Evolutionary conservation across 495 filamentous ascomycete genomes (phyloP), one percentile per base, ranked within the genome.

Genomic region (Chaetomium fimeti): DNA sequence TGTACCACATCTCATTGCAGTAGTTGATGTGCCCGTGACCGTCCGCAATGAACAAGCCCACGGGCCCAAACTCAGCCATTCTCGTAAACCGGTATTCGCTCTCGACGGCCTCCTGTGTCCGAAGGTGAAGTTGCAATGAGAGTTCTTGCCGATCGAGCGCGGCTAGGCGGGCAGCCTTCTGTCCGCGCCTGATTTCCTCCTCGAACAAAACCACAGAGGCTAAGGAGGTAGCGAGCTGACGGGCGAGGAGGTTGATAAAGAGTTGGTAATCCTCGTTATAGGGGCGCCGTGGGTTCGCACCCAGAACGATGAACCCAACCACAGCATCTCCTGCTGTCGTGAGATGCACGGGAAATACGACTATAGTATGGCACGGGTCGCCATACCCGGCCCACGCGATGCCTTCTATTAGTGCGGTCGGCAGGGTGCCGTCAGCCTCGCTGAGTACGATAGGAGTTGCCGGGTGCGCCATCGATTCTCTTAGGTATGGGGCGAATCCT

Each of bases 1-100:
- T 83, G 75, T 86, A 87, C 87, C 87, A 90, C 66, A 84, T 87
- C 52, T 89, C 86, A 71, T 91, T 91, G 65, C 84, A 87, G 70
- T 87, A 90, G n/a, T 79, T 86, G 61, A 90, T 85, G 36, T 79
- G 75, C 0, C 88, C 88, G 32, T 74, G 62, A 2, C 82, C 78
- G 68, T 89, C 79, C 49, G 87, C 87, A 68, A 90, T 90, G 69
- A 91, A 89, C 76, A 91, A 83, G 11, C 88, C 88, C 0, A 88
- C 87, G 9, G 87, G 88, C 5, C 86, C 84, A 64, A 89, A 88
- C 71, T 89, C 88, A 9, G 88, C 86, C 87, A 91, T 89, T 29
- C 86, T 77, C 4, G 87, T 89, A 70, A 91, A 91, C 59, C 83
- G 85, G n/a, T 85, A 84, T 71, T 91, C 88, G 8, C 82, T 87